phyloP scores from a whole-genome alignment of 2,329 filamentous ascomycete genomes.

The Mollisia scopiformis region DNA sequence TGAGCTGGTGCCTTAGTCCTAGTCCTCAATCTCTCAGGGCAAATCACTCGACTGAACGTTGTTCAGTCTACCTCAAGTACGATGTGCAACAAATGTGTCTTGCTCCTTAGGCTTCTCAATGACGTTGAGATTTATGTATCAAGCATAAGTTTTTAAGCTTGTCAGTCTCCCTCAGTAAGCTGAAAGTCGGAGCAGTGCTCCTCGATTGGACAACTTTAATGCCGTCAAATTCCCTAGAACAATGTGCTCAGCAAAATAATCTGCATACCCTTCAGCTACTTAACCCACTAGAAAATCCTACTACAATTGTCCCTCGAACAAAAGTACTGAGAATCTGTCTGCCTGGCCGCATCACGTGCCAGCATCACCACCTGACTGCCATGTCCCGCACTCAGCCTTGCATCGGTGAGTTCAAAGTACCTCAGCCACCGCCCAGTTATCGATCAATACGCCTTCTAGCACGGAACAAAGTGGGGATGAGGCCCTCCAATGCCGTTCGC shows the following conservation, averaged over 20 bases:
- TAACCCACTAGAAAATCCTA: neutral
- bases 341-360: neutral
- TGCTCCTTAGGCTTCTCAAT: too few species aligned
- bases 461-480: neutral
- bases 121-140: too few species aligned
- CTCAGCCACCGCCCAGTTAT: neutral
- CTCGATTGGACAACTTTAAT: neutral
- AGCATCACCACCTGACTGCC: neutral
- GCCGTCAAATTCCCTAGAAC: neutral
- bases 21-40: too few species aligned
- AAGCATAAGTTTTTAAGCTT: too few species aligned
- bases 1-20: too few species aligned
- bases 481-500: neutral
- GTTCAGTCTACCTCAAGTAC: too few species aligned
- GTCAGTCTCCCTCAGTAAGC: too few species aligned
- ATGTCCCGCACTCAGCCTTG: neutral
- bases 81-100: neutral
- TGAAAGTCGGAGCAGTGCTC: neutral
- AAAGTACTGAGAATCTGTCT: neutral
- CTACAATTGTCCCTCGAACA: neutral
- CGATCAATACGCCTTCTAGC: neutral
- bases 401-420: neutral
- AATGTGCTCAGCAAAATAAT: neutral
- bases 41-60: too few species aligned
- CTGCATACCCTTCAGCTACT: neutral